Percentiles rank a stretch among this genome's conserved stretches.
Evolutionary conservation across 257 asterid genomes (phyloP).

Genomic region (Catharanthus roseus): DNA sequence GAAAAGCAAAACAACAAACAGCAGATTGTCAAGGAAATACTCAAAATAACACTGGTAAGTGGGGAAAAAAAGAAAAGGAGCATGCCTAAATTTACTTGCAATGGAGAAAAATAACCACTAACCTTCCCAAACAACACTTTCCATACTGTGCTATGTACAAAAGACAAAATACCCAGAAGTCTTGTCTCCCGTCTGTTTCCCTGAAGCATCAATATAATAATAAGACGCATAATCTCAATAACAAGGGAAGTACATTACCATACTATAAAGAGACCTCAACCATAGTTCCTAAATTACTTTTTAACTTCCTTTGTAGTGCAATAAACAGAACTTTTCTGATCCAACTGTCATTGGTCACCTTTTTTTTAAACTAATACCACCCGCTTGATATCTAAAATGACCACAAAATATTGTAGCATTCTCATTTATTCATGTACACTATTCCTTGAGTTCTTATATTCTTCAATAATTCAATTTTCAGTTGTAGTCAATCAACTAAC

Average conservation of each 20-base stretch:
- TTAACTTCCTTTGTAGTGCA: neutral
- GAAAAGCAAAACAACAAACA: neutral
- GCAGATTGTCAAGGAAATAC: neutral
- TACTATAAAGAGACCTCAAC: neutral
- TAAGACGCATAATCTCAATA: neutral
- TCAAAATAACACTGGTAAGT: neutral
- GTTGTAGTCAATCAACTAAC: neutral
- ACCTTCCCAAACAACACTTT: slow-evolving; percentile 69
- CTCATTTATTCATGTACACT: neutral
- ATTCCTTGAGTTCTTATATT: neutral
- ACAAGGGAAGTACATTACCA: neutral
- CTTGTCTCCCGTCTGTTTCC: slow-evolving; percentile 90
- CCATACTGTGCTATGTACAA: slow-evolving; percentile 93
- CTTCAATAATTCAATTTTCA: neutral
- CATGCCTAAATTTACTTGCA: neutral
- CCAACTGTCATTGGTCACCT: neutral
- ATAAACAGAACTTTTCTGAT: neutral
- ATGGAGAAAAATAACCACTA: neutral
- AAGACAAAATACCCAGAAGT: slow-evolving; percentile 74
- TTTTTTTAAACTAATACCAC: neutral
- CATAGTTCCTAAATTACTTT: neutral
- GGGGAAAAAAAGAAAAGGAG: neutral
- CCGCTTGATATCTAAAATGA: neutral
- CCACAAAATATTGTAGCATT: neutral
- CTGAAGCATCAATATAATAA: slow-evolving; percentile 29